These are phyloP conservation scores for Arthrobotrys pseudoclavata DNA, from an alignment of 2,329 filamentous ascomycete species.

Conservation along the genomic window DNA sequence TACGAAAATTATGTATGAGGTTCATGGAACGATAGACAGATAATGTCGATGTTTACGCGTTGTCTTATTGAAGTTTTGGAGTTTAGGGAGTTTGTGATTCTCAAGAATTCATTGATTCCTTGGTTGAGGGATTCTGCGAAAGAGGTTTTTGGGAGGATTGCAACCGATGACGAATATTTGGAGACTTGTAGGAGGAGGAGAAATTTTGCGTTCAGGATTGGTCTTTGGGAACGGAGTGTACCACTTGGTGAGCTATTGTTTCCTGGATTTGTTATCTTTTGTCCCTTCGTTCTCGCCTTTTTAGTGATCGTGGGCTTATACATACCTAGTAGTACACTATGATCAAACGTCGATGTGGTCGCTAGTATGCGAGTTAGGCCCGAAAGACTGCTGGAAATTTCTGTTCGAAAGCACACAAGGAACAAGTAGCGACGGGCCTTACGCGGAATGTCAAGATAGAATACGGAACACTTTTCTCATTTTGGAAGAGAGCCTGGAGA, in stretches of 20 bases:
- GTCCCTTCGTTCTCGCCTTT: too few relatives aligned
- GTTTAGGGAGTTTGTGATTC: conserved; percentile 1
- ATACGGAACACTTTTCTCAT: not conserved
- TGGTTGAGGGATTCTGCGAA: not conserved
- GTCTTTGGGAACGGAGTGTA: too few relatives aligned
- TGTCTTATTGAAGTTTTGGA: not conserved
- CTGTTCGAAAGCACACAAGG: not conserved
- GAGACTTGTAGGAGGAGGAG: not conserved
- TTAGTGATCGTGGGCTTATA: not conserved
- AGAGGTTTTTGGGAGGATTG: not conserved
- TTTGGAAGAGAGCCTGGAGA: not conserved
- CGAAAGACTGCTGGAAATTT: conserved; percentile 25
- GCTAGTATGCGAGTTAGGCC: not conserved
- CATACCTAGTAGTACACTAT: not conserved
- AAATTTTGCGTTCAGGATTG: too few relatives aligned
- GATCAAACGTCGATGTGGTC: not conserved
- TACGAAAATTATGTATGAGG: too few relatives aligned
- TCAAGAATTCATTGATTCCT: not conserved
- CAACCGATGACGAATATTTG: not conserved
- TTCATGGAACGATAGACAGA: not conserved
- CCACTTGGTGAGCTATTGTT: not conserved
- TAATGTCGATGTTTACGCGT: not conserved
- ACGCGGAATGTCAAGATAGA: too few relatives aligned
- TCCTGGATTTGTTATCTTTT: too few relatives aligned
- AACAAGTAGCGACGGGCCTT: not conserved